Base-by-base conservation (phyloP, 352 stramenopile genomes). In the Phytophthora europaea region DNA sequence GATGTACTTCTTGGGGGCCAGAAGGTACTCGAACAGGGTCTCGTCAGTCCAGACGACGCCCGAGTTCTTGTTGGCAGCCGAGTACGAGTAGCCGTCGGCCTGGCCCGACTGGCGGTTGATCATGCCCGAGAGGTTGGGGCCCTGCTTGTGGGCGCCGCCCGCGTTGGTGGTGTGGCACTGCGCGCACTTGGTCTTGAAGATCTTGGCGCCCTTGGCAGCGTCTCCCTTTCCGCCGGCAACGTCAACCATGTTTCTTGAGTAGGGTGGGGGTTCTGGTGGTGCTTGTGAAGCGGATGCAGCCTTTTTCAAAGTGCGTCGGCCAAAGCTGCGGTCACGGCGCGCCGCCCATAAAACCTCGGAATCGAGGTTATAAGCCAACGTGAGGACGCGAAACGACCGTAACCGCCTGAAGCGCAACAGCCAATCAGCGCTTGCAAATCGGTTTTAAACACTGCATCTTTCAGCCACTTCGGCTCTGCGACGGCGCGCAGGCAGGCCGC, bases 1-100 rank as follows among this genome's bases (percentile, higher is more conserved):
- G 79, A 99, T 99, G 96, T 99, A 99, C 91, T 99, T 99, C 95
- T 99, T 99, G 16, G 98, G 98, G 59, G 98, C 98, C 36, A 99
- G 89, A 48, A 99, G 89, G 90, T 99, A 99, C 71, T 99, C 97
- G 78, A 99, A 99, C 20, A 99, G 84, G 51, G 98, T 99, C 74
- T 98, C 94, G 56, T 99, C 97, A 18, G 84, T 97, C 98, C 98
- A 99, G 15, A 83, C 87, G 66, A 99, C 92, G 48, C 90, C 90
- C 75, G 93, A 99, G 86, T 99, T 99, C 94, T 99, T 99, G 92
- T 99, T 99, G 73, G 98, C 98, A 47, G 88, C 87, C 65, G 97
- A 99, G 94, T 99, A 99, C 62, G 96, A 99, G 90, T 99, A 99
- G 72, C 95, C 94, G 20, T 98, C 93, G 33, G 96, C 96, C 85